Percentiles rank a stretch among this genome's conserved stretches.
Conservation (phyloP, 2,329 filamentous ascomycete genomes). For the Podosphaera fusca region DNA sequence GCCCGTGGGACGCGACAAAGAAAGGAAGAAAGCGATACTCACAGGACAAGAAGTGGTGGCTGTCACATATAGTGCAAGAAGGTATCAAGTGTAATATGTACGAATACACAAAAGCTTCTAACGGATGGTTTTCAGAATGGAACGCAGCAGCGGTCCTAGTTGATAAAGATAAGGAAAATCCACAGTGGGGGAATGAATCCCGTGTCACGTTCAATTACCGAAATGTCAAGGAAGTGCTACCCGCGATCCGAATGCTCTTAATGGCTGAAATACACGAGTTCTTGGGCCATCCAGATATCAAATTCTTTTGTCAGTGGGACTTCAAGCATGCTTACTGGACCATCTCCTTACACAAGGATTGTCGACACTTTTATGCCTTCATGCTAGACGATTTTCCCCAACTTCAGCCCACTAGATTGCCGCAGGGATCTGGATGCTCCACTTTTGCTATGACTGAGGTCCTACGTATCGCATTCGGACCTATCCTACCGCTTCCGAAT, state of each 20-base stretch:
- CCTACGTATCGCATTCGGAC: background rate
- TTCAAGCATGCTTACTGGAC: too few relatives aligned
- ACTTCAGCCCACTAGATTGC: too few relatives aligned
- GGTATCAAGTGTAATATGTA: background rate
- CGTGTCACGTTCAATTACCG: background rate
- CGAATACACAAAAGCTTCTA: background rate
- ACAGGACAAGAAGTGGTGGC: background rate
- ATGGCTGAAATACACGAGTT: background rate
- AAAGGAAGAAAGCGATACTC: background rate
- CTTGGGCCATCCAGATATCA: background rate
- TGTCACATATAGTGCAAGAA: background rate
- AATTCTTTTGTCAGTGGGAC: too few relatives aligned
- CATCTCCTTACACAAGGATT: too few relatives aligned
- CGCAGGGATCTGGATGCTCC: background rate
- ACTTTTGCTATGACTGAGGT: background rate
- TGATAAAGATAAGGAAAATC: background rate
- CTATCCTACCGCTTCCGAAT: background rate
- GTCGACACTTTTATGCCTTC: too few relatives aligned
- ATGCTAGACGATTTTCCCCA: too few relatives aligned
- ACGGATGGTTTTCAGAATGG: background rate
- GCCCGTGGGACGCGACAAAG: background rate
- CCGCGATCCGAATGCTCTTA: background rate
- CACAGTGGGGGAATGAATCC: too few relatives aligned
- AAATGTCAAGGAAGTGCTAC: background rate
- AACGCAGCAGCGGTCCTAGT: background rate